Evolutionary conservation across 371 early-diverging fungal genomes (phyloP).

Genomic region (Actinomucor elegans): DNA sequence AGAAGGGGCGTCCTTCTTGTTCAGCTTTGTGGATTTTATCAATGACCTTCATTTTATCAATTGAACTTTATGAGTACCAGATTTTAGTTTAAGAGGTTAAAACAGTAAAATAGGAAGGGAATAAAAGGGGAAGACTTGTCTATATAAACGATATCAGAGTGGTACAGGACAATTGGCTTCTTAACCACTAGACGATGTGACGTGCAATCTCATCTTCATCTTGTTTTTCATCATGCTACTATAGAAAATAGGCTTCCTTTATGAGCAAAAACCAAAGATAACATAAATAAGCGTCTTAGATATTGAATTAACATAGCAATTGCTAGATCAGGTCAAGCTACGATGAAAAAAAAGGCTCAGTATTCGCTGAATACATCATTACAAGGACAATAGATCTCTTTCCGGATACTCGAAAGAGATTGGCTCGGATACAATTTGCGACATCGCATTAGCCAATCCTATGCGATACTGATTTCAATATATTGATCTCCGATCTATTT

Average conservation of each 20-base stretch:
- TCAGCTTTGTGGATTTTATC: constrained; percentile 75
- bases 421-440: constrained; percentile 7
- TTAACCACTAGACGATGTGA: constrained; percentile 3
- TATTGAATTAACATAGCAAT: no score
- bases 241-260: no score
- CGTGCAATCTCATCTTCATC: constrained; percentile 18
- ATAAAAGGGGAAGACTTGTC: background rate
- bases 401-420: no score
- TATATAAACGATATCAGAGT: constrained; percentile 5
- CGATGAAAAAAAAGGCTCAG: no score
- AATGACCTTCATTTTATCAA: constrained; percentile 65
- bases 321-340: no score
- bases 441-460: constrained; percentile 3
- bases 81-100: constrained; percentile 1
- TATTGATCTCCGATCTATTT: constrained; percentile 4
- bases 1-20: constrained; percentile 70
- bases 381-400: no score
- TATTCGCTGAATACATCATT: no score
- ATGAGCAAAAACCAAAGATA: no score
- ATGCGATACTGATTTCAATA: background rate
- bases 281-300: no score
- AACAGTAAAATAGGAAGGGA: constrained; percentile 3
- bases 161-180: constrained; percentile 2
- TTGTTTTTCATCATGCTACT: background rate
- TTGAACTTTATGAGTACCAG: constrained; percentile 1